These are phyloP conservation scores for Penicillium janthinellum DNA, from an alignment of 2,329 filamentous ascomycete genomes.

Conservation along the genomic window DNA sequence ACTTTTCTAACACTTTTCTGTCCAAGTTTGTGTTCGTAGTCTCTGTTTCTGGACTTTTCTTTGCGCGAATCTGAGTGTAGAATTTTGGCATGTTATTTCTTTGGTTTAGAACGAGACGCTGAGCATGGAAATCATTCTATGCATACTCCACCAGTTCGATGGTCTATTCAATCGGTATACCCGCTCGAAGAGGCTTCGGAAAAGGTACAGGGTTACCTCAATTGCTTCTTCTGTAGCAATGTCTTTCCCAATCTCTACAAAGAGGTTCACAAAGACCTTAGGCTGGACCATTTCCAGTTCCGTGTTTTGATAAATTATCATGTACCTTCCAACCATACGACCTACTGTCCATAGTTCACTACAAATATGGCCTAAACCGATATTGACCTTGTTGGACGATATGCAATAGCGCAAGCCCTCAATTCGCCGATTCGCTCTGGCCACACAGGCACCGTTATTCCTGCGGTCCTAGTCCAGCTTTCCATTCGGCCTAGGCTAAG, in stretches of 20 bases:
- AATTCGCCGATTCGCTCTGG: slow-evolving; percentile 26
- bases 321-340: no score
- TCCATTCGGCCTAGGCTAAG: slow-evolving; percentile 12
- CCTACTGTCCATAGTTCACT: background rate
- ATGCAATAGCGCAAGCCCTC: background rate
- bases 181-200: no score
- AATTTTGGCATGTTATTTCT: slow-evolving; percentile 1
- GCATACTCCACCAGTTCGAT: background rate
- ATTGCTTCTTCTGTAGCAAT: no score
- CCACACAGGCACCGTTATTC: slow-evolving; percentile 28
- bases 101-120: slow-evolving; percentile 2
- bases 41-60: slow-evolving; percentile 4
- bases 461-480: slow-evolving; percentile 20
- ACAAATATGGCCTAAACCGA: background rate
- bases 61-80: slow-evolving; percentile 1
- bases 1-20: background rate
- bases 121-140: background rate
- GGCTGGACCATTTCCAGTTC: no score
- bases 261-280: no score
- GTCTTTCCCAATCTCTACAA: no score
- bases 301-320: no score
- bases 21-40: background rate
- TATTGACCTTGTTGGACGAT: background rate
- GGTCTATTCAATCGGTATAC: no score
- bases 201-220: no score